Base-by-base conservation (phyloP, 2,329 filamentous ascomycete species). In the Ustulina deusta region DNA sequence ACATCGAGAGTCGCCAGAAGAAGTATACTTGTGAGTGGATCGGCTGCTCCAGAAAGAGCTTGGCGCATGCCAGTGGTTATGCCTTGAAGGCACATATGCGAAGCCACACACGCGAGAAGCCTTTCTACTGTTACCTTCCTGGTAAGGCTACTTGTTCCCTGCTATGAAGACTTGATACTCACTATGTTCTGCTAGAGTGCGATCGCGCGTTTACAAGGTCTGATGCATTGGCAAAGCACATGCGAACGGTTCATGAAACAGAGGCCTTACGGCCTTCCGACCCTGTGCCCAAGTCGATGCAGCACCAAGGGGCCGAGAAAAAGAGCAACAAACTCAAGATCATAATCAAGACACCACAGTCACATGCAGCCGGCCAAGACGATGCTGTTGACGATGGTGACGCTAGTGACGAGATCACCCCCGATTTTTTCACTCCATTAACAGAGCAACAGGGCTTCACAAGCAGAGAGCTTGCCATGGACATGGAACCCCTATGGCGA, bases 11-110 rank as follows among this genome's bases (percentile, higher is more conserved):
- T 69, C 89, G 94, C 62, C 93, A 96, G 82, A 97, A 97, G 82
- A 97, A 96, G 80, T 98, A 98, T 79, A 94, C 93, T n/a, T 99
- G 96, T 81, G 95, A 98, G 81, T 99, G 96, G 96, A 89, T 88
- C 67, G 95, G 95, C 72, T 99, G 96, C 79, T 87, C 86, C 61
- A 84, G 94, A 69, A 98, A 97, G 82, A 93, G 94, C 67, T 89
- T 96, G 80, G 90, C 93, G 20, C 96, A 99, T 81, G 95, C 95
- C 1, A 97, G 94, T 76, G 96, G 93, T 2, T 99, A 99, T 81
- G 96, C 96, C 4, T 83, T 99, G 71, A 94, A 97, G 79, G 96
- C 96, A 10, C 96, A 99, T 78, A 97, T 99, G 94, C 87, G 96
- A 74, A 97, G 94, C 78, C 96, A 99, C 79, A 99, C 96, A 1